Percentiles rank a stretch among this genome's conserved stretches.
Evolutionary conservation across 352 stramenopile species (phyloP).

Genomic region (Phytopythium helicoides): DNA sequence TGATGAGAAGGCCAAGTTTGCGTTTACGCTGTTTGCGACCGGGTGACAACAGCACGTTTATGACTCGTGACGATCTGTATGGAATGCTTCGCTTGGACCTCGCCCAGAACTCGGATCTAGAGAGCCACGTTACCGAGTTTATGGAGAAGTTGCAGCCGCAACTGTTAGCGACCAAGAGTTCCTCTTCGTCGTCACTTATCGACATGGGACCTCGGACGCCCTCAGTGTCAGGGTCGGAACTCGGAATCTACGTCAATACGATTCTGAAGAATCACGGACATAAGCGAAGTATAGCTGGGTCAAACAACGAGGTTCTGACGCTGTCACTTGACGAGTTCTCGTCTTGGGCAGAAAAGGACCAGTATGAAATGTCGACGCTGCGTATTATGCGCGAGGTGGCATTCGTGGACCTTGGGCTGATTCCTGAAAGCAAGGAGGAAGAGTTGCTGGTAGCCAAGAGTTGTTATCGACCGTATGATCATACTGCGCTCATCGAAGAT

Average conservation of each 20-base stretch:
- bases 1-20: conserved; percentile 76
- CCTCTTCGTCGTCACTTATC: conserved; percentile 47
- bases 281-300: conserved; percentile 27
- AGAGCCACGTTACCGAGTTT: conserved; percentile 57
- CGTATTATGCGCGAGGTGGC: conserved; percentile 84
- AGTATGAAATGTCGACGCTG: conserved; percentile 76
- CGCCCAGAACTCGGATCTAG: conserved; percentile 69
- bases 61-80: conserved; percentile 82
- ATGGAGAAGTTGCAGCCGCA: conserved; percentile 59
- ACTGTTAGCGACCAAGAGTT: conserved; percentile 46
- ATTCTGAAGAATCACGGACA: conserved; percentile 62
- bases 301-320: conserved; percentile 29
- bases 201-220: conserved; percentile 58
- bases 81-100: conserved; percentile 82
- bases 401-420: conserved; percentile 78
- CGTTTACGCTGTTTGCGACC: conserved; percentile 81
- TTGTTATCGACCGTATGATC: conserved; percentile 80
- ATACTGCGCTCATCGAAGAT: conserved; percentile 64
- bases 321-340: conserved; percentile 73
- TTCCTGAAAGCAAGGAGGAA: conserved; percentile 74
- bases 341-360: conserved; percentile 54
- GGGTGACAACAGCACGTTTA: conserved; percentile 35
- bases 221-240: conserved; percentile 73
- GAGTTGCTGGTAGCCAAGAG: conserved; percentile 67
- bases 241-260: conserved; percentile 77